Conservation (phyloP, 306 rosid species). For the Carpinus fangiana region DNA sequence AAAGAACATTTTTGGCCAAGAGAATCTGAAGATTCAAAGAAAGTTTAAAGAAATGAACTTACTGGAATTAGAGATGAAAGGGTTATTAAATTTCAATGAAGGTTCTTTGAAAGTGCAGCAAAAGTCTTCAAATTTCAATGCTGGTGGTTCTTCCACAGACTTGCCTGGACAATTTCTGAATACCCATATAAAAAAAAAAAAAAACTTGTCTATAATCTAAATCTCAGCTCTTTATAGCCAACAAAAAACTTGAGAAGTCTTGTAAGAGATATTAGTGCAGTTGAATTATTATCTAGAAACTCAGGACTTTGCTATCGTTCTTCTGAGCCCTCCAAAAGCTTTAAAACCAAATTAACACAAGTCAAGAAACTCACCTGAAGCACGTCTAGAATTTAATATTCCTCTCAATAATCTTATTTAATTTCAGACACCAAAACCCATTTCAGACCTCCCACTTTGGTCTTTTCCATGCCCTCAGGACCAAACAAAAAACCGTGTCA, state of each 20-base stretch:
- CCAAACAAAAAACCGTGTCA: slow-evolving; percentile 39
- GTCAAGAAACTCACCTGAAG: slow-evolving; percentile 19
- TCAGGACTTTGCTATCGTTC: not conserved
- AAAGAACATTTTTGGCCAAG: not conserved
- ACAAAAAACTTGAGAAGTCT: not conserved
- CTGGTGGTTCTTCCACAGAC: no score
- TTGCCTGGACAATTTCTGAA: no score
- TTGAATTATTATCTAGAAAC: not conserved
- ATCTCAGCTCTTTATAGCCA: not conserved
- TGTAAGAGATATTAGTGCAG: not conserved
- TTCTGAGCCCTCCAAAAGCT: not conserved
- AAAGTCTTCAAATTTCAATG: not conserved
- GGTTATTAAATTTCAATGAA: not conserved
- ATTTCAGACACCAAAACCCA: slow-evolving; percentile 9
- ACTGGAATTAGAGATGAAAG: not conserved
- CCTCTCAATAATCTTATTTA: not conserved
- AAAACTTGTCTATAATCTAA: not conserved
- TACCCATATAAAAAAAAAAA: not conserved
- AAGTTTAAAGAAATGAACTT: no score
- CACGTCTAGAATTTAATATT: not conserved
- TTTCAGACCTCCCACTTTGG: not conserved
- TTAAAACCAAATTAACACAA: not conserved
- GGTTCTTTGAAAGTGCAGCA: not conserved
- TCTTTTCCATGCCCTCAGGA: not conserved
- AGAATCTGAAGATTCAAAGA: not conserved